Evolutionary conservation across 345 rosid species (phyloP).

Genomic region (Cardamine chenopodiifolia): DNA sequence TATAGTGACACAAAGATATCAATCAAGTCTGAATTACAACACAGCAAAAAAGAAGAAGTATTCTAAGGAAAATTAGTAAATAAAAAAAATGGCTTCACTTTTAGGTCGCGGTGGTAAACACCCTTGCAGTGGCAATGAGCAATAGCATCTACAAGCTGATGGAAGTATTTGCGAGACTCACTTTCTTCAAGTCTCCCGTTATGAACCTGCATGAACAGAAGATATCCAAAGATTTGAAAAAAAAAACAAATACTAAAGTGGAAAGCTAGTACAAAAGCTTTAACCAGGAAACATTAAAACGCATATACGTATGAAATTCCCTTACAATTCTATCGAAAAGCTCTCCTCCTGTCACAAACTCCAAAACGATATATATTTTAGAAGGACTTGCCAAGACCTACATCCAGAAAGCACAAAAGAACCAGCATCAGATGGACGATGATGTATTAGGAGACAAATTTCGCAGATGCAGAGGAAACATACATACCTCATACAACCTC

Average conservation of each 20-base stretch:
- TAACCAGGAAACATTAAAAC: background rate
- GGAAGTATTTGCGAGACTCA: conserved; percentile 80
- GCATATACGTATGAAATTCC: background rate
- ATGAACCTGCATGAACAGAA: conserved; percentile 55
- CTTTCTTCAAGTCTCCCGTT: conserved; percentile 68
- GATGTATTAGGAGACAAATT: conserved; percentile 5
- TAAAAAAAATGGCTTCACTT: conserved; percentile 46
- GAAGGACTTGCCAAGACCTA: conserved; percentile 81
- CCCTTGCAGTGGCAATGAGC: conserved; percentile 86
- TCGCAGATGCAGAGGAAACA: background rate
- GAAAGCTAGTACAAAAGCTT: background rate
- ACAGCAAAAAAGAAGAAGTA: conserved; percentile 16
- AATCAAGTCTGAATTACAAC: conserved; percentile 27
- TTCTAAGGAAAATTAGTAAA: background rate
- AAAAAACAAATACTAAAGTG: background rate
- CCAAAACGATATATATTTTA: conserved; percentile 81
- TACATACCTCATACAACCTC: conserved; percentile 74
- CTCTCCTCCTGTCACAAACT: conserved; percentile 92
- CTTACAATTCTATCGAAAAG: conserved; percentile 85
- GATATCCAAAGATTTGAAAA: background rate
- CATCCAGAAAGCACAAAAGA: conserved; percentile 15
- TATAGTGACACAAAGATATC: background rate
- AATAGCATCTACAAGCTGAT: conserved; percentile 91
- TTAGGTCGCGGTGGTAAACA: conserved; percentile 91
- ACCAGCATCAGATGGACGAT: background rate